Base-by-base conservation (phyloP, 2,329 filamentous ascomycete species). In the Lasiodiplodia theobromae region DNA sequence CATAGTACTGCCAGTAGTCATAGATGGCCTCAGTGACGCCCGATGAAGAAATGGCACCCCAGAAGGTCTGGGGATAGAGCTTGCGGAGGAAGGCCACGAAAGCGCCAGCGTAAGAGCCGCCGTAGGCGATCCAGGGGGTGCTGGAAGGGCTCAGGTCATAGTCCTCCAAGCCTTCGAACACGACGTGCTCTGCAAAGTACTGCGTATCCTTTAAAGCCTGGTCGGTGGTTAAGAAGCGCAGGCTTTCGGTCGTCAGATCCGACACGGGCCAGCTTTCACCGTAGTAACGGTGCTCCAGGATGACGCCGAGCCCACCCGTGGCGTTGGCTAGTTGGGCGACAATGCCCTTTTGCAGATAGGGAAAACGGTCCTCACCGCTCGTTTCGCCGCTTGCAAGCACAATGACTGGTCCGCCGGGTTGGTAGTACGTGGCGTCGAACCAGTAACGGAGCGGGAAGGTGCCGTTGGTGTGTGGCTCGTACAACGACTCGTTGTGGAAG, bases 281-380 rank as follows among this genome's bases (percentile, higher is more conserved):
- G 75, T 97, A 97, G 83, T 96, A 97, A 37, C 93, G 88, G 75
- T 97, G 93, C 81, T 97, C 93, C 2, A 97, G 85, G 57, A 97
- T 87, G 2, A 97, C 91, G 3, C 90, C 92, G 31, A 97, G 81
- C 1, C 93, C 93, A 68, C 89, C 82, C 0, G 91, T 92, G 0
- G 90, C 91, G 72, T 90, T 82, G 3, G 90, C 86, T 21, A 97
- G 83, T 71, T 92, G 86, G 44, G 89, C 85, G 0, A 93, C 83
- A 65, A 97, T 91, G 65, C 93, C 93, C 77, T 96, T 92, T 72
- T 94, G 88, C 11, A 97, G 81, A 75, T 87, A 95, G 0, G 86
- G 86, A 21, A 96, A 81, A 16, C 92, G 86, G 38, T 77, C 87
- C n/a, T 77, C 80, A 10, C 86, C 91, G 69, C 82, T 81, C 0